phyloP scores from a whole-genome alignment of 1,284 basidiomycete genomes.

The Pseudozyma thailandica region DNA sequence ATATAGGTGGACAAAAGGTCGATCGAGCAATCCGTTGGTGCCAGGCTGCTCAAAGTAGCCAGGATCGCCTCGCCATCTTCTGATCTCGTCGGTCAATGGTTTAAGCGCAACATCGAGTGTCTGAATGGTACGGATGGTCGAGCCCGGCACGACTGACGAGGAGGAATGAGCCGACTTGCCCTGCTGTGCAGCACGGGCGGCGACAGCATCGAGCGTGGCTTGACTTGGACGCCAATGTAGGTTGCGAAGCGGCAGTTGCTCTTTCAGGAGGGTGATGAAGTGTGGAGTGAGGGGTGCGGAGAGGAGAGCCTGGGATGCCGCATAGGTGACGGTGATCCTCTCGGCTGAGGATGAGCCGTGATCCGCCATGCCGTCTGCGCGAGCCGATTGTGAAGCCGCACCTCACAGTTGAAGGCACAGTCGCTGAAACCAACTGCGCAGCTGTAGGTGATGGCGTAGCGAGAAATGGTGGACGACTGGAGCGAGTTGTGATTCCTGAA shows the following conservation, averaged over 20 bases:
- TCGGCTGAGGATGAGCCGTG: slow-evolving; percentile 12
- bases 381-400: no score
- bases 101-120: slow-evolving; percentile 50
- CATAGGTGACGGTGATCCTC: slow-evolving; percentile 61
- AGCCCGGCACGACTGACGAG: slow-evolving; percentile 33
- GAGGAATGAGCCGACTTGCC: slow-evolving; percentile 28
- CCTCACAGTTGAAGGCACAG: no score
- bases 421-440: no score
- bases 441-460: no score
- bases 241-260: slow-evolving; percentile 65
- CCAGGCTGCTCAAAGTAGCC: slow-evolving; percentile 54
- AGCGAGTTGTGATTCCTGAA: no score
- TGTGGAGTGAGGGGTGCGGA: slow-evolving; percentile 51
- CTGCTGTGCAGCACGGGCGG: slow-evolving; percentile 38
- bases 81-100: slow-evolving; percentile 48
- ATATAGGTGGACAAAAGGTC: slow-evolving; percentile 63
- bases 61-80: slow-evolving; percentile 43
- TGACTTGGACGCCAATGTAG: slow-evolving; percentile 63
- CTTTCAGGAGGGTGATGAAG: slow-evolving; percentile 47
- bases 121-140: slow-evolving; percentile 58
- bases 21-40: slow-evolving; percentile 39
- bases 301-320: slow-evolving; percentile 55
- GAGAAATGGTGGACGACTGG: no score
- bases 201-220: slow-evolving; percentile 37
- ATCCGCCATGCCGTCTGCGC: slow-evolving; percentile 30